These are phyloP conservation scores for Erodium texanum DNA, from an alignment of 441 rosid genomes.

Conservation along the genomic window DNA sequence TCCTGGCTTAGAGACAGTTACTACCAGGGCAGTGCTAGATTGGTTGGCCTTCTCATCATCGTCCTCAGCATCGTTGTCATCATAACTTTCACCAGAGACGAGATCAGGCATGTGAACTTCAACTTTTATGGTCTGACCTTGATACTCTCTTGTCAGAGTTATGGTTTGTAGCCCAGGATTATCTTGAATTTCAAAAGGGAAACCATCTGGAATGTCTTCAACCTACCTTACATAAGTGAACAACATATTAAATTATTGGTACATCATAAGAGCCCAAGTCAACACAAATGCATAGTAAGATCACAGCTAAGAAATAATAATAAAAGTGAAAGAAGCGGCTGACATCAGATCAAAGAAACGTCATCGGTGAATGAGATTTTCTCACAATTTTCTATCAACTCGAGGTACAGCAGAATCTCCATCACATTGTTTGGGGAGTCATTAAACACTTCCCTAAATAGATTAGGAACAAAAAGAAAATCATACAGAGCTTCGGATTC, in stretches of 20 bases:
- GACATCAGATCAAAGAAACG: too few relatives aligned
- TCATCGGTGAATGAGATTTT: too few relatives aligned
- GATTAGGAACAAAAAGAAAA: not conserved
- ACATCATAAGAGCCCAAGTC: not conserved
- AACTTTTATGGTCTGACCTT: slow-evolving; percentile 59
- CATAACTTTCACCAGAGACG: slow-evolving; percentile 31
- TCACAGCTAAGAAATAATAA: not conserved
- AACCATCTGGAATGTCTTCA: slow-evolving; percentile 48
- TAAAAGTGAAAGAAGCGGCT: not conserved
- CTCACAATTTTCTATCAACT: too few relatives aligned
- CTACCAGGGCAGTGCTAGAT: slow-evolving; percentile 57
- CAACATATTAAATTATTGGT: too few relatives aligned
- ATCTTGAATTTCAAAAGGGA: slow-evolving; percentile 71
- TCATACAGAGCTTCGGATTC: not conserved
- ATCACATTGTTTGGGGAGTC: not conserved
- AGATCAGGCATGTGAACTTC: slow-evolving; percentile 84
- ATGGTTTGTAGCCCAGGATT: slow-evolving; percentile 50
- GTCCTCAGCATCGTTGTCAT: slow-evolving; percentile 27
- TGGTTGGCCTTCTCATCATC: slow-evolving; percentile 39
- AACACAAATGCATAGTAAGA: not conserved
- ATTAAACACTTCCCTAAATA: not conserved
- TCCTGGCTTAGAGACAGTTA: slow-evolving; percentile 53
- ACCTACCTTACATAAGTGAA: slow-evolving; percentile 26
- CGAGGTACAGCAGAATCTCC: not conserved
- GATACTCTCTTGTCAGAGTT: slow-evolving; percentile 47